These are phyloP conservation scores for Bonia amplexicaulis DNA, from an alignment of 176 grass and related monocot genomes.

Conservation along the genomic window DNA sequence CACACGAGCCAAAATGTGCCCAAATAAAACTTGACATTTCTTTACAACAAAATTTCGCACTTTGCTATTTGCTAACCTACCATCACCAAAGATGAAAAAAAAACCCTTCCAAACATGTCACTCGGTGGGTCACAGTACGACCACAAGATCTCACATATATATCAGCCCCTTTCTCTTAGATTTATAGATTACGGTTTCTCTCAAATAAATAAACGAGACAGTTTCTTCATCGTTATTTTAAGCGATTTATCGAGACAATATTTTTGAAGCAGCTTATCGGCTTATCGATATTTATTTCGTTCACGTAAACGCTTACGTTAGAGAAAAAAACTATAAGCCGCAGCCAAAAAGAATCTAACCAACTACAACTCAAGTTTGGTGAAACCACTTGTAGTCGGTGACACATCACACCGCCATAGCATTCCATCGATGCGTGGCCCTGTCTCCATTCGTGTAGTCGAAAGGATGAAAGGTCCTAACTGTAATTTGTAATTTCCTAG, in stretches of 20 bases:
- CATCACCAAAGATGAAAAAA: background rate
- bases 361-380: background rate
- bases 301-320: no score
- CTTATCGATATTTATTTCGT: no score
- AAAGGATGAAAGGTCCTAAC: background rate
- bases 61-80: background rate
- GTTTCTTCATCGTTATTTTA: no score
- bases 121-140: background rate
- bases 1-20: background rate
- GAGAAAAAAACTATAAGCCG: no score
- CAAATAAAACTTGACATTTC: background rate
- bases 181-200: no score
- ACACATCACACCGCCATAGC: accelerated
- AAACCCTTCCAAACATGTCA: background rate
- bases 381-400: background rate
- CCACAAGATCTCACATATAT: background rate
- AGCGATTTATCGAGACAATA: no score
- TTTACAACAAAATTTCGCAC: background rate
- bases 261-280: no score
- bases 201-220: no score
- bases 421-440: background rate
- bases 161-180: background rate
- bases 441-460: accelerated
- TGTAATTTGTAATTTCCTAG: background rate
- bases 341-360: no score